Evolutionary conservation across 352 stramenopile genomes (phyloP).

Genomic region (Pythium biforme): DNA sequence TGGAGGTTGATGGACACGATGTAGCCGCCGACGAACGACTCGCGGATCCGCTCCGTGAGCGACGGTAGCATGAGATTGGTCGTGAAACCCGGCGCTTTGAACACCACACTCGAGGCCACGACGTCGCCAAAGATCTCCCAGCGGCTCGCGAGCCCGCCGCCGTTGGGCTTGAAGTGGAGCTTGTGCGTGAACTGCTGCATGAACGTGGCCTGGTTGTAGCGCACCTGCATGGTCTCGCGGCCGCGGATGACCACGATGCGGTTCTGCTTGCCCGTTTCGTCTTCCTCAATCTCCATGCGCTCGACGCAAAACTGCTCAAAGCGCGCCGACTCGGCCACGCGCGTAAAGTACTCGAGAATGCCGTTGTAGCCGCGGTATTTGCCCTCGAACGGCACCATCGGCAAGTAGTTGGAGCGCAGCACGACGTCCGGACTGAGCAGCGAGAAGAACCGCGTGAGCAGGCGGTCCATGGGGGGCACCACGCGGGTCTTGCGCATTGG

Average conservation of each 20-base stretch:
- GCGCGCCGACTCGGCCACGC: conserved; percentile 61
- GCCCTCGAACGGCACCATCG: conserved; percentile 88
- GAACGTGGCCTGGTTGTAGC: conserved; percentile 79
- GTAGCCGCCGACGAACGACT: conserved; percentile 82
- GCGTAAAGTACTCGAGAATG: conserved; percentile 77
- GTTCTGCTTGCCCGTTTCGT: conserved; percentile 35
- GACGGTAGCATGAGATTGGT: conserved; percentile 83
- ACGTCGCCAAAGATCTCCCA: conserved; percentile 88
- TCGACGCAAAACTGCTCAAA: conserved; percentile 81
- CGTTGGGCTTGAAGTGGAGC: conserved; percentile 71
- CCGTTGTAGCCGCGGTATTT: conserved; percentile 77
- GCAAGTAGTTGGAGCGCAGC: conserved; percentile 82
- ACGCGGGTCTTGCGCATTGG: conserved; percentile 50
- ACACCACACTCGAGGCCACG: conserved; percentile 84
- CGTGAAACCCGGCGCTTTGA: conserved; percentile 68
- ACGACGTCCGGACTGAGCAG: conserved; percentile 75
- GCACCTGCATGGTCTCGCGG: conserved; percentile 83
- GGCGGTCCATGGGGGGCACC: conserved; percentile 51
- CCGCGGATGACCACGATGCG: conserved; percentile 71
- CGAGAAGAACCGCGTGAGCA: conserved; percentile 74
- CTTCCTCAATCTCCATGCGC: conserved; percentile 57
- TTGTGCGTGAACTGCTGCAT: conserved; percentile 89
- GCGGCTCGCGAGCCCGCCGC: conserved; percentile 48
- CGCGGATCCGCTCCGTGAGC: conserved; percentile 76
- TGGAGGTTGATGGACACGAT: conserved; percentile 71